Conservation (phyloP, 441 rosid species). For the Gossypium gossypioides region DNA sequence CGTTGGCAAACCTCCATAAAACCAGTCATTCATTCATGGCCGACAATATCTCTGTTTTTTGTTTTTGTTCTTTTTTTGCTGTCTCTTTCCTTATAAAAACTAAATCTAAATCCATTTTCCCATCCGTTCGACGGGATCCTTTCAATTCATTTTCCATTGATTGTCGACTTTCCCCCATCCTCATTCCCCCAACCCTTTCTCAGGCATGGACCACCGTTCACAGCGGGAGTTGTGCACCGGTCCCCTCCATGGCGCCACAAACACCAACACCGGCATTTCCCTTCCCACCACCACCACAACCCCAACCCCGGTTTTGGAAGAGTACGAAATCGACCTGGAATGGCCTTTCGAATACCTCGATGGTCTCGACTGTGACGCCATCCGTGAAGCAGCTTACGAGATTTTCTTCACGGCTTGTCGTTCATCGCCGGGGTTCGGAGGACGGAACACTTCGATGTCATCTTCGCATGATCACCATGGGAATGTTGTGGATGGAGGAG, state of each 20-base stretch:
- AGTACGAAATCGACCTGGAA: slow-evolving; percentile 28
- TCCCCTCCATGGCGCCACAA: slow-evolving; percentile 18
- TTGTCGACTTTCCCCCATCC: background rate
- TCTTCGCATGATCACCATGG: slow-evolving; percentile 31
- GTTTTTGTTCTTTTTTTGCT: background rate
- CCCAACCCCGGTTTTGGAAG: background rate
- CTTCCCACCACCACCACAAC: background rate
- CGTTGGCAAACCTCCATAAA: slow-evolving; percentile 9
- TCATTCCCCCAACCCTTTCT: background rate
- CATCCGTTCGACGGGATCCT: background rate
- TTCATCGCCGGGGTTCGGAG: slow-evolving; percentile 79
- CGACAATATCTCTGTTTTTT: slow-evolving; percentile 18
- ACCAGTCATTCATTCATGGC: slow-evolving; percentile 21
- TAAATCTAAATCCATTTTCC: slow-evolving; percentile 27
- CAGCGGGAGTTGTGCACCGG: slow-evolving; percentile 45
- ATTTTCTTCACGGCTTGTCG: slow-evolving; percentile 87
- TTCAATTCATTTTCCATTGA: too few species aligned
- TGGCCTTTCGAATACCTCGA: slow-evolving; percentile 67
- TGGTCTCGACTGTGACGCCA: slow-evolving; percentile 48
- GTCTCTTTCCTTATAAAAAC: background rate
- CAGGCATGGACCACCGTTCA: slow-evolving; percentile 40
- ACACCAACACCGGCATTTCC: background rate
- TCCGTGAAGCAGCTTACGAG: slow-evolving; percentile 80
- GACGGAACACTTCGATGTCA: slow-evolving; percentile 47
- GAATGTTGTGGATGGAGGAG: slow-evolving; percentile 33